These are phyloP conservation scores for Ophiostoma novo-ulmi DNA, from an alignment of 2,329 filamentous ascomycete species.

Conservation along the genomic window DNA sequence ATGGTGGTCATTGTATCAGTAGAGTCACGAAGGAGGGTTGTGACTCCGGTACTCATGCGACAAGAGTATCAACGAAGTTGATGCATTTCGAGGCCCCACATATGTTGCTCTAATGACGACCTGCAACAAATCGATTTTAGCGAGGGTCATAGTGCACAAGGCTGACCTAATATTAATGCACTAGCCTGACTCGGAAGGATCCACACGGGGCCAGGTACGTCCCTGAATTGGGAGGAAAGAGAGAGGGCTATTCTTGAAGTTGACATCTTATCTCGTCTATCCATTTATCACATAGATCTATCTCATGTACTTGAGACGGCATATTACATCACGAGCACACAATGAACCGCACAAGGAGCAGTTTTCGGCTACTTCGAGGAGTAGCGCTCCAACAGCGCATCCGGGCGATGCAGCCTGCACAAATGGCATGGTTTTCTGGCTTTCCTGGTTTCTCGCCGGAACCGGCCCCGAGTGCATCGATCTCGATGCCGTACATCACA, in stretches of 20 bases:
- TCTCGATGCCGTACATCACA: slow-evolving; percentile 57
- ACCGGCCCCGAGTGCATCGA: slow-evolving; percentile 34
- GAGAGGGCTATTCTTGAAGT: not conserved
- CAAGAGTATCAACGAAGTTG: not conserved
- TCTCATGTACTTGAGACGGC: not conserved
- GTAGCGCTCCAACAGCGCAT: not conserved
- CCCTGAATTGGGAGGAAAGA: not conserved
- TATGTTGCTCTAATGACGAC: not conserved
- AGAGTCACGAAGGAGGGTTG: not conserved
- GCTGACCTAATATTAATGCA: not conserved
- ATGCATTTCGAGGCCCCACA: not conserved
- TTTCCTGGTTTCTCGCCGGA: slow-evolving; percentile 21
- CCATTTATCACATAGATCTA: not conserved
- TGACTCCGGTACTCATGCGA: not conserved
- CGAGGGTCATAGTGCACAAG: not conserved
- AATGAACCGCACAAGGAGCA: slow-evolving; percentile 11
- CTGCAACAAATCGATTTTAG: no score
- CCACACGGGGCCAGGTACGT: not conserved
- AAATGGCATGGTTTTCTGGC: slow-evolving; percentile 31
- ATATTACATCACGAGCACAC: not conserved
- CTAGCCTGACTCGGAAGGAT: not conserved
- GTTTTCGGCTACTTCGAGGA: not conserved
- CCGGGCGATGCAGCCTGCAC: not conserved
- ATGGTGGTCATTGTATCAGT: not conserved
- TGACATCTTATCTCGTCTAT: not conserved